phyloP scores from a whole-genome alignment of 2,329 filamentous ascomycete species.

The Dothistroma pini region DNA sequence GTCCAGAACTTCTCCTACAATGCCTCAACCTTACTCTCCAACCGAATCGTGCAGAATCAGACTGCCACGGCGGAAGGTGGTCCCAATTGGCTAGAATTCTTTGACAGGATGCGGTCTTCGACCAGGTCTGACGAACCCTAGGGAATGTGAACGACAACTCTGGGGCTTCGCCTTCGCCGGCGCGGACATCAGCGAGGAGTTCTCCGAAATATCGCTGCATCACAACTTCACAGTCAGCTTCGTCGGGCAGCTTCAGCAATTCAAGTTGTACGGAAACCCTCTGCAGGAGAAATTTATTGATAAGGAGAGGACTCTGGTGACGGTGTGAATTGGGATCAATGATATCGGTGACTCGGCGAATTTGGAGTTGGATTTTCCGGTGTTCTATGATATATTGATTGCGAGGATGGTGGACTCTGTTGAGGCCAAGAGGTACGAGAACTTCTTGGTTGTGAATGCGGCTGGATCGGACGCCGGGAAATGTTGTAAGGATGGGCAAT shows the following conservation, averaged over 20 bases:
- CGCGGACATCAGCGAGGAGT: background rate
- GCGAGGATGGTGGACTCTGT: constrained; percentile 16
- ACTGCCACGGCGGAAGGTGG: constrained; percentile 51
- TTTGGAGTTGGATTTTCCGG: constrained; percentile 43
- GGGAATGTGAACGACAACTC: background rate
- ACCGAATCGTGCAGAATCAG: constrained; percentile 52
- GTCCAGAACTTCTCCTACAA: constrained; percentile 47
- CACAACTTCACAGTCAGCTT: background rate
- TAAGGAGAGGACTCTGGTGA: constrained; percentile 37
- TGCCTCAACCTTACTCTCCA: constrained; percentile 41
- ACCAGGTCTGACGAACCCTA: background rate
- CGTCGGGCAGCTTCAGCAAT: background rate
- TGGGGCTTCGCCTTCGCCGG: background rate
- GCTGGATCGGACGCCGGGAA: background rate
- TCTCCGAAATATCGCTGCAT: background rate
- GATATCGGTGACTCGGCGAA: constrained; percentile 52
- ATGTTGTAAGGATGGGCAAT: background rate
- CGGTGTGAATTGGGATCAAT: constrained; percentile 55
- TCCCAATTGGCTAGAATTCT: constrained; percentile 54
- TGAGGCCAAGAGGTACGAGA: too few species aligned
- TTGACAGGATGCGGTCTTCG: constrained; percentile 51
- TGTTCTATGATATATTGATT: constrained; percentile 47
- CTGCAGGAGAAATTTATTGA: background rate
- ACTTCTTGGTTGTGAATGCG: background rate
- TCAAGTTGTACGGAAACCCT: background rate